Evolutionary conservation across 345 rosid species (phyloP).

Genomic region (Kernera saxatilis): DNA sequence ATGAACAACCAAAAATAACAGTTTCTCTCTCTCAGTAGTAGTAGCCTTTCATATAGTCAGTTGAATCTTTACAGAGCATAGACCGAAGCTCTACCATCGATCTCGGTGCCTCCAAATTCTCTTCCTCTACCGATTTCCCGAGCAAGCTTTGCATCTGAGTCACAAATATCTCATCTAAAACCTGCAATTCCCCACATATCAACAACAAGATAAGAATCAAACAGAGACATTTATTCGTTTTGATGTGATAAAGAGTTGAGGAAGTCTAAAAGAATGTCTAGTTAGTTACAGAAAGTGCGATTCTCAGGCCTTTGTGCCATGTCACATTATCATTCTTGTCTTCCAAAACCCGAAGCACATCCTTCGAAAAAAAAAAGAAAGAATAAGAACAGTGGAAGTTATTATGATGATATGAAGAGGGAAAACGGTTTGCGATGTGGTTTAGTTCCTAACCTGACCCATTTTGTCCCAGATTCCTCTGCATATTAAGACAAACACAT

Average conservation of each 20-base stretch:
- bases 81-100: conserved; percentile 72
- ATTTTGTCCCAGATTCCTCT: conserved; percentile 75
- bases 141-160: conserved; percentile 72
- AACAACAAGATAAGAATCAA: not conserved
- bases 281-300: conserved; percentile 62
- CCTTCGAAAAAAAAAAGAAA: conserved; percentile 33
- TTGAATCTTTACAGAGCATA: conserved; percentile 64
- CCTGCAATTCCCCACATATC: conserved; percentile 32
- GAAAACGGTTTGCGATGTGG: not conserved
- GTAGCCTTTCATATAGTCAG: conserved; percentile 36
- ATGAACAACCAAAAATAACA: not conserved
- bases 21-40: conserved; percentile 22
- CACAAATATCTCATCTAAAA: conserved; percentile 70
- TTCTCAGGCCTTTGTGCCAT: conserved; percentile 65
- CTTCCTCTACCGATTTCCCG: conserved; percentile 57
- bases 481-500: conserved; percentile 57
- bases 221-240: not conserved
- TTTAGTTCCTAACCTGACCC: conserved; percentile 56
- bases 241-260: not conserved
- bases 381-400: not conserved
- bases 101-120: conserved; percentile 67
- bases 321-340: conserved; percentile 60
- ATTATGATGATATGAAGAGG: not conserved
- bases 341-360: conserved; percentile 61
- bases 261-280: not conserved